Conservation (phyloP, 1,139 yeast species). For the Magnusiomyces ingens region DNA sequence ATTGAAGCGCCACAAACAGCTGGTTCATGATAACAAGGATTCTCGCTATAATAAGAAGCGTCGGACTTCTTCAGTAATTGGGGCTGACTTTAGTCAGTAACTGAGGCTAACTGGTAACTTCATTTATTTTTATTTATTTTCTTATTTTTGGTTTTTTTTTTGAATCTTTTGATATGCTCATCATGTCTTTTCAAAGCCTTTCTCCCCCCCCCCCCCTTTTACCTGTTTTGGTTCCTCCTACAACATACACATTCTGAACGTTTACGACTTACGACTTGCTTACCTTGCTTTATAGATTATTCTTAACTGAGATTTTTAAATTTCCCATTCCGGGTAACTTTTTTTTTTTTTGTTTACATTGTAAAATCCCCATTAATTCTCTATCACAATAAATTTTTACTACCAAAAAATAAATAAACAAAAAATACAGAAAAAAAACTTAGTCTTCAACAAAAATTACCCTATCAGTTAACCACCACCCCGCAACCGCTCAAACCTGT, state of each 20-base stretch:
- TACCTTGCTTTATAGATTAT: too few relatives aligned
- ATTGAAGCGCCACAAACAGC: background rate
- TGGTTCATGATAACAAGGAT: background rate
- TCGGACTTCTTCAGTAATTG: too few relatives aligned
- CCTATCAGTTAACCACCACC: too few relatives aligned
- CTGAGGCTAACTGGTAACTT: background rate
- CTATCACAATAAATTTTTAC: background rate
- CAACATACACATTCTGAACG: background rate
- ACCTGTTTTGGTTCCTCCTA: background rate
- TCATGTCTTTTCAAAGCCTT: too few relatives aligned
- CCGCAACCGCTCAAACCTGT: too few relatives aligned
- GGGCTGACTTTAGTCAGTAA: too few relatives aligned
- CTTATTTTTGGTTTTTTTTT: background rate
- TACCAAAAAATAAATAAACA: background rate
- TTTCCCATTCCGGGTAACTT: too few relatives aligned
- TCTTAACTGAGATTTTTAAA: too few relatives aligned
- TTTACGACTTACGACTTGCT: background rate
- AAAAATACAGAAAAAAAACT: too few relatives aligned
- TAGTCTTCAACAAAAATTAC: too few relatives aligned
- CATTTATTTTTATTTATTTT: background rate
- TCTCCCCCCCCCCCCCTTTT: too few relatives aligned
- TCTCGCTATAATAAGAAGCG: conserved; percentile 3
- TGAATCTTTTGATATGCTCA: background rate
- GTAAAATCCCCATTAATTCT: background rate
- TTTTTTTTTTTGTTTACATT: background rate